Conservation (phyloP, 148 eudicot species). For the Rhododendron ovatum region DNA sequence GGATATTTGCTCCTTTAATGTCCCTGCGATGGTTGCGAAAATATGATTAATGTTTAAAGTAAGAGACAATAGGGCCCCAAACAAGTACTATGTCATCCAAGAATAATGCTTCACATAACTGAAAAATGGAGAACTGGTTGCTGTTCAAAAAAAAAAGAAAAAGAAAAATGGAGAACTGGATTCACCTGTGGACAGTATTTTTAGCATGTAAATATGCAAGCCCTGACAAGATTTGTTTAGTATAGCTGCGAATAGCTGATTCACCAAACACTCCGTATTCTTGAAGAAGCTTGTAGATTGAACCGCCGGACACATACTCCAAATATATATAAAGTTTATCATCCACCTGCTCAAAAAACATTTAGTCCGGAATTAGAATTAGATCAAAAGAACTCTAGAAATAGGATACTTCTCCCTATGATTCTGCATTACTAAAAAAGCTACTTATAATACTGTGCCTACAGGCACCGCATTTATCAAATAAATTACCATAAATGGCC, state of each 20-base stretch:
- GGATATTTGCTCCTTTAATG: constrained; percentile 97
- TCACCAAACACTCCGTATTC: constrained; percentile 93
- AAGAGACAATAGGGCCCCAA: neutral
- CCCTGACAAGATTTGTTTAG: constrained; percentile 89
- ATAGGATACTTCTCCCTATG: neutral
- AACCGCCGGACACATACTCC: constrained; percentile 98
- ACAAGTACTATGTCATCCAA: neutral
- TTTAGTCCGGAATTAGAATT: neutral
- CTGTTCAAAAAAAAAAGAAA: neutral
- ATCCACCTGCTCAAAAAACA: constrained; percentile 54
- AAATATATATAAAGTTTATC: constrained; percentile 87
- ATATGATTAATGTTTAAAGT: neutral
- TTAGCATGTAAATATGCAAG: constrained; percentile 89
- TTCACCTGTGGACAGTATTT: constrained; percentile 85
- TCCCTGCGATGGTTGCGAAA: constrained; percentile 49
- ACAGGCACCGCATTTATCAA: neutral
- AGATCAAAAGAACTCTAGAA: neutral
- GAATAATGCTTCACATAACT: constrained; percentile 1
- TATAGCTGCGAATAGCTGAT: constrained; percentile 81
- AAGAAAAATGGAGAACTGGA: neutral
- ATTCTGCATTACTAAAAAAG: neutral
- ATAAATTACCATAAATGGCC: neutral
- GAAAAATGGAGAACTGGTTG: neutral
- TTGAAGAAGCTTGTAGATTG: constrained; percentile 92
- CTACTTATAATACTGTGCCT: neutral